Base-by-base conservation (phyloP, 495 filamentous ascomycete species). In the Pyronema omphalodes region DNA sequence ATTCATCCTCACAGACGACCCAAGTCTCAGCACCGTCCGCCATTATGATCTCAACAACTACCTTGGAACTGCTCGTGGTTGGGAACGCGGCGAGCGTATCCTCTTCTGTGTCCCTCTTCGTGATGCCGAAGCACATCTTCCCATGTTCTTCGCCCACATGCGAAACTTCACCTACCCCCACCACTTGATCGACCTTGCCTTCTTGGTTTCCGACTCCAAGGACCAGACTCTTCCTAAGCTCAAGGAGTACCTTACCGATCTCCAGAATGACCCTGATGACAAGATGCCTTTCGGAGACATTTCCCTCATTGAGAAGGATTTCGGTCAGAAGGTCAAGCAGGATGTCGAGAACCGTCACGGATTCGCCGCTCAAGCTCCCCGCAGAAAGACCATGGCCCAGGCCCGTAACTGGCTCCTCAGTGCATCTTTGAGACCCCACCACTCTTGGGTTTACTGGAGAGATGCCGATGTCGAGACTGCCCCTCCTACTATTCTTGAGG, bases 401-500 rank as follows among this genome's bases (percentile, higher is more conserved):
- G 93, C 93, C 9, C 76, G 93, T 55, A 99, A 99, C 71, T 99
- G 93, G 93, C 68, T 99, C 47, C 69, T 99, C 55, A 94, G 86
- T 60, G 89, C 93, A 19, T 89, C 93, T 14, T 71, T 99, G 39
- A 77, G 91, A 46, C 93, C 93, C 4, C 89, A 88, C 37, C 93
- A 99, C 64, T 93, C 86, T 61, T 99, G 93, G 93, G 93, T 99
- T 23, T 99, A 99, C 63, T 99, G 93, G 93, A 77, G 93, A 68
- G 93, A 99, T 72, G 93, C 91, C 18, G 93, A 99, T 69, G 93
- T 99, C 9, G 86, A 95, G 69, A 99, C 93, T 6, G 88, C 91
- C 8, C 93, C 93, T 0, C 82, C 83, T 59, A 96, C 93, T 1
- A 96, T 99, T 54, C 67, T 99, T 58, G 93, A 99, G 67, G 93